Conservation (phyloP, 2,329 filamentous ascomycete genomes). For the Bimuria novae-zelandiae region DNA sequence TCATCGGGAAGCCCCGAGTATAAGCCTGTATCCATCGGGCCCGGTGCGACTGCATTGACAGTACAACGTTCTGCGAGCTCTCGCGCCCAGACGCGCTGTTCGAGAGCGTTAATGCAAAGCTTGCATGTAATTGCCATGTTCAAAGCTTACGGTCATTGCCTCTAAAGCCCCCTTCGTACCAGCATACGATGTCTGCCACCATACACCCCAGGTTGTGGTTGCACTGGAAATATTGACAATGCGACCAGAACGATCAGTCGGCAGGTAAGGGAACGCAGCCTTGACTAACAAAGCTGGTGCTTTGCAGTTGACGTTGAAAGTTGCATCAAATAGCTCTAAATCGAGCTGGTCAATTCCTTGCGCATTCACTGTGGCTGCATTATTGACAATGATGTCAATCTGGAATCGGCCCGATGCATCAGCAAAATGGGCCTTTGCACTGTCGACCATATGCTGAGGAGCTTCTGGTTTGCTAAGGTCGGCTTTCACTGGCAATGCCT, state of each 20-base stretch:
- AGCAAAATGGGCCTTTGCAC: slow-evolving; percentile 60
- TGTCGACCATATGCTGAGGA: slow-evolving; percentile 60
- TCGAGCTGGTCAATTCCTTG: slow-evolving; percentile 19
- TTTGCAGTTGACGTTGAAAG: slow-evolving; percentile 22
- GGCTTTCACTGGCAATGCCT: slow-evolving; percentile 66
- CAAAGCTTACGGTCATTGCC: slow-evolving; percentile 56
- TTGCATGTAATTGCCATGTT: background rate
- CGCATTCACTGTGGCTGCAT: slow-evolving; percentile 45
- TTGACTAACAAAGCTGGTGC: slow-evolving; percentile 68
- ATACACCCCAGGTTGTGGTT: slow-evolving; percentile 58
- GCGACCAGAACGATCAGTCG: slow-evolving; percentile 64
- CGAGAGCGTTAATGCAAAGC: background rate
- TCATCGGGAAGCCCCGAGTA: slow-evolving; percentile 18
- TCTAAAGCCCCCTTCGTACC: slow-evolving; percentile 68
- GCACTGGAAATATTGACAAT: slow-evolving; percentile 64
- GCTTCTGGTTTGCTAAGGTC: slow-evolving; percentile 66
- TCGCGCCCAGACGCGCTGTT: slow-evolving; percentile 60
- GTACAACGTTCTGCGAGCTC: slow-evolving; percentile 63
- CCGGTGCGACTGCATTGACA: slow-evolving; percentile 66
- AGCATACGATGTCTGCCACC: slow-evolving; percentile 62
- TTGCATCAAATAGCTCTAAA: slow-evolving; percentile 14
- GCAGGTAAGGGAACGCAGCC: slow-evolving; percentile 69
- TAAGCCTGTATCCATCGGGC: slow-evolving; percentile 55
- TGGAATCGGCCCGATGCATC: slow-evolving; percentile 55
- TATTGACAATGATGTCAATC: slow-evolving; percentile 83